phyloP scores from a whole-genome alignment of 768 basidiomycete species.

The Russula sp. region DNA sequence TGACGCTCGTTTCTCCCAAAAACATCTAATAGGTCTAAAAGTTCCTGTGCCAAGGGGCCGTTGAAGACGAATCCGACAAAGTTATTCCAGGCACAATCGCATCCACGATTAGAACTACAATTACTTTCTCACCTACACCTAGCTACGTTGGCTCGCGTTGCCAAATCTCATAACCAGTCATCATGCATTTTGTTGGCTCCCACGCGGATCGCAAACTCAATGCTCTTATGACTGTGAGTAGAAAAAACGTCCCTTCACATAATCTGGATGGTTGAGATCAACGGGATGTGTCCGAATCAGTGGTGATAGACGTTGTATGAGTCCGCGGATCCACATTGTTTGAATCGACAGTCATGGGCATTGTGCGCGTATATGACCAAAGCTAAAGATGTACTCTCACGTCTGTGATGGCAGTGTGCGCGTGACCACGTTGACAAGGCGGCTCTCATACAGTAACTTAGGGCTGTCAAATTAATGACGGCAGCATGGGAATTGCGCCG shows the following conservation, averaged over 20 bases:
- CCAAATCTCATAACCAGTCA: not conserved
- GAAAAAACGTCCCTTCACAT: not conserved
- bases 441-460: not conserved
- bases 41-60: not conserved
- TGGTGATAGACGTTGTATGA: not conserved
- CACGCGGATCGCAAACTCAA: not conserved
- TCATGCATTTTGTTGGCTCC: not conserved
- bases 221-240: not conserved
- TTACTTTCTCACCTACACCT: not conserved
- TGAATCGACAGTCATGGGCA: too few species aligned
- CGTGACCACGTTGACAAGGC: not conserved
- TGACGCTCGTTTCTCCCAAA: not conserved
- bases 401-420: not conserved
- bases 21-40: not conserved
- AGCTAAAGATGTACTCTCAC: too few species aligned
- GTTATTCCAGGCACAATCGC: not conserved
- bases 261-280: not conserved
- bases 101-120: not conserved
- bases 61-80: not conserved
- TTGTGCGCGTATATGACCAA: too few species aligned
- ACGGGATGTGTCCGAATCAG: not conserved
- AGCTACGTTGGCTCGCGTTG: too few species aligned
- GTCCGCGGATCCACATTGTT: too few species aligned
- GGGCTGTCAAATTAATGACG: not conserved
- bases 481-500: not conserved